Evolutionary conservation across 306 rosid species (phyloP).

Genomic region (Inga oerstediana): DNA sequence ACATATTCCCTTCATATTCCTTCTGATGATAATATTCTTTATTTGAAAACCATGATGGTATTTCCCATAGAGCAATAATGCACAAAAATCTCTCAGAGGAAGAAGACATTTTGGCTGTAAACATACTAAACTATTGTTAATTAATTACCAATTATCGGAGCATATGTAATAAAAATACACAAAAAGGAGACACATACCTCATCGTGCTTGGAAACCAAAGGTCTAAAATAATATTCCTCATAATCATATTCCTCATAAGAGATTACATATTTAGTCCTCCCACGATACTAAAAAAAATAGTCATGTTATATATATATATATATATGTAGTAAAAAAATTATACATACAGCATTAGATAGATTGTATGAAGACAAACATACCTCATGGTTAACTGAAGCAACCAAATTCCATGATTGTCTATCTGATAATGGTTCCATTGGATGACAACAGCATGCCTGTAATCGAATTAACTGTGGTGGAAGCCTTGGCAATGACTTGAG

Average conservation of each 20-base stretch:
- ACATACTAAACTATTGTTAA: neutral
- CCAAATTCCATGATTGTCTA: neutral
- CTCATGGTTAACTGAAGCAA: neutral
- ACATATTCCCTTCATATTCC: neutral
- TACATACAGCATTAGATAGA: neutral
- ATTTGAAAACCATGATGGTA: conserved; percentile 2
- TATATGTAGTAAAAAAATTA: too few relatives aligned
- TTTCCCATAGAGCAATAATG: neutral
- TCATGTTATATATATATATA: neutral
- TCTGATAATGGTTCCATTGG: neutral
- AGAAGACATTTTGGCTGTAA: neutral
- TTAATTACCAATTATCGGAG: neutral
- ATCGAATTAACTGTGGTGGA: neutral
- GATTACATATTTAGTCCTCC: neutral
- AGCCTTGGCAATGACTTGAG: neutral
- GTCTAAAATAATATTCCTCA: too few relatives aligned
- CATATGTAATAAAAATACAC: neutral
- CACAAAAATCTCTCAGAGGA: neutral
- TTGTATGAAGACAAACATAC: neutral
- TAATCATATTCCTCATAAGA: neutral
- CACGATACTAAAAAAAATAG: neutral
- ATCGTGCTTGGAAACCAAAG: too few relatives aligned
- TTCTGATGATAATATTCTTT: neutral
- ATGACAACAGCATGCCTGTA: neutral
- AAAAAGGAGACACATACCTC: neutral